These are phyloP conservation scores for Epichloe sibirici DNA, from an alignment of 2,329 filamentous ascomycete species.

Conservation along the genomic window DNA sequence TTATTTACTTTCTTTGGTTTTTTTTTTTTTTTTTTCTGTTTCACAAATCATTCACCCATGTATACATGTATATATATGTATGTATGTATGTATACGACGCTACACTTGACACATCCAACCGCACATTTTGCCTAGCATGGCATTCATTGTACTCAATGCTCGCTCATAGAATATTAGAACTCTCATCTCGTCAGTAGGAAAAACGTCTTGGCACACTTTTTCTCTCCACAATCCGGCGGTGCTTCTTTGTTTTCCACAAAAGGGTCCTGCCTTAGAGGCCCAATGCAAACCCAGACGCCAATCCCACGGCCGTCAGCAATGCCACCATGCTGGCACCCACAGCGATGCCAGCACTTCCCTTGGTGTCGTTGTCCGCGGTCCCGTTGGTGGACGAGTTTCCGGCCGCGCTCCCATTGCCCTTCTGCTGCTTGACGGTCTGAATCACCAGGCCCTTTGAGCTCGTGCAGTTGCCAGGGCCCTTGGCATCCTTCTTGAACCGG, in stretches of 20 bases:
- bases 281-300: slow-evolving; percentile 26
- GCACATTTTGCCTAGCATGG: neutral
- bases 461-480: slow-evolving; percentile 26
- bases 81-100: neutral
- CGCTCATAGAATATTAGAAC: neutral
- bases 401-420: slow-evolving; percentile 5
- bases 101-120: neutral
- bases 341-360: slow-evolving; percentile 12
- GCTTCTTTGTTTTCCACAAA: too few relatives aligned
- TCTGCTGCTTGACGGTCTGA: slow-evolving; percentile 19
- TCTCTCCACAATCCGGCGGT: too few relatives aligned
- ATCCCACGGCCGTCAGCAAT: slow-evolving; percentile 23
- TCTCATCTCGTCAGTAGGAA: neutral
- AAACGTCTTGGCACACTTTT: too few relatives aligned
- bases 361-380: neutral
- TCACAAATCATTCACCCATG: neutral
- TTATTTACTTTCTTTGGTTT: slow-evolving; percentile 1
- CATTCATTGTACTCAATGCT: neutral
- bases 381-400: neutral
- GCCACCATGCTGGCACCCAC: slow-evolving; percentile 15
- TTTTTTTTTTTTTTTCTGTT: slow-evolving; percentile 4
- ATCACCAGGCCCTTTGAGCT: slow-evolving; percentile 30
- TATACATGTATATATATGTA: neutral
- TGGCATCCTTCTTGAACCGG: slow-evolving; percentile 44
- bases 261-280: slow-evolving; percentile 16